A percentile compares a stretch with the other conserved stretches of the same genome.
Evolutionary conservation across 768 basidiomycete species (phyloP).

Genomic region (Lactarius quietus): DNA sequence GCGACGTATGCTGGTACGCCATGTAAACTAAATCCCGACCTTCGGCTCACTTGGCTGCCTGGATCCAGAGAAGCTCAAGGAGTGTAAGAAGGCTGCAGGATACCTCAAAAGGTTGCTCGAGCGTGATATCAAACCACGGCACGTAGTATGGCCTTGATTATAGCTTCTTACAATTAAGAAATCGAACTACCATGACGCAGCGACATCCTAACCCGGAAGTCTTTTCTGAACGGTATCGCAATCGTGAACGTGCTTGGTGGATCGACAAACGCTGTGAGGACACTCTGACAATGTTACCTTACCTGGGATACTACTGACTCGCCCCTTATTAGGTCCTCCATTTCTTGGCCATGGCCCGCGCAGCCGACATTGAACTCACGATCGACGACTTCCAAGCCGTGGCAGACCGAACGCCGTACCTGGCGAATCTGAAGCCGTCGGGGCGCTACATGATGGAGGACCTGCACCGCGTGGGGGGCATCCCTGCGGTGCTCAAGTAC

Average conservation of each 20-base stretch:
- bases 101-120: slow-evolving; percentile 74
- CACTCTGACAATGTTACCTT: neutral
- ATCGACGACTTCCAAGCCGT: slow-evolving; percentile 87
- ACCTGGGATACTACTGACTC: neutral
- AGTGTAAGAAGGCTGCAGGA: slow-evolving; percentile 74
- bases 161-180: neutral
- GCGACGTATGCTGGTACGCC: slow-evolving; percentile 64
- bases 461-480: slow-evolving; percentile 79
- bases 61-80: slow-evolving; percentile 67
- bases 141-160: slow-evolving; percentile 14
- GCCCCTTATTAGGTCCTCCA: slow-evolving; percentile 61
- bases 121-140: slow-evolving; percentile 80
- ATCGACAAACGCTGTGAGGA: slow-evolving; percentile 74
- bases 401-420: slow-evolving; percentile 74
- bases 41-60: neutral
- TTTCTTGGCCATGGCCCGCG: slow-evolving; percentile 79
- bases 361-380: slow-evolving; percentile 66
- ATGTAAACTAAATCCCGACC: neutral
- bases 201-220: slow-evolving; percentile 63
- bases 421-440: slow-evolving; percentile 84
- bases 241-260: slow-evolving; percentile 80
- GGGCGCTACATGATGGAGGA: slow-evolving; percentile 91
- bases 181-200: slow-evolving; percentile 28
- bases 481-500: slow-evolving; percentile 83
- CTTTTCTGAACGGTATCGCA: slow-evolving; percentile 82